Evolutionary conservation across 2,329 filamentous ascomycete genomes (phyloP).

Genomic region (Chaetomium olivaceum): DNA sequence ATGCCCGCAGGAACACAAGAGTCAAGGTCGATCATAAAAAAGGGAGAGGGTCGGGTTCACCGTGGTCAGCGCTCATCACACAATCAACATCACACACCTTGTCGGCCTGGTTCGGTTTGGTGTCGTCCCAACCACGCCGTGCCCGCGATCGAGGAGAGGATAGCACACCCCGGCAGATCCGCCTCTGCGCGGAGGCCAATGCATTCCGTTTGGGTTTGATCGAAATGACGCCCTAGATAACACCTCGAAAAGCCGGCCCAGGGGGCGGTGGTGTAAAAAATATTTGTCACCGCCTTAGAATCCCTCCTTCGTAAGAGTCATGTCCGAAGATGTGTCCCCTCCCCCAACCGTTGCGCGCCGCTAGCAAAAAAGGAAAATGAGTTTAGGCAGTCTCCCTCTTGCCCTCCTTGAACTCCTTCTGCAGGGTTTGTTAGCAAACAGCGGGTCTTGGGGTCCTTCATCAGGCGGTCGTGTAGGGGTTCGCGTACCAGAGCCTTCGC

Average conservation of each 20-base stretch:
- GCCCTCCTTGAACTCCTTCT: slow-evolving; percentile 98
- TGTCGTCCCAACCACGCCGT: neutral
- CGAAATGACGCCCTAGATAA: slow-evolving; percentile 35
- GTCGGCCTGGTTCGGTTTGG: neutral
- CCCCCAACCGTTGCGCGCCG: slow-evolving; percentile 23
- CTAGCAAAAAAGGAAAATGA: slow-evolving; percentile 25
- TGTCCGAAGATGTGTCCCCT: slow-evolving; percentile 28
- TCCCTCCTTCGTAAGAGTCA: slow-evolving; percentile 35
- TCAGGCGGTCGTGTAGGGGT: slow-evolving; percentile 16
- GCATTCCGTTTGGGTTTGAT: slow-evolving; percentile 32
- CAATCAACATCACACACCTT: slow-evolving; percentile 14
- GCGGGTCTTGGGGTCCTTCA: slow-evolving; percentile 12
- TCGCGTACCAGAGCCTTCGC: slow-evolving; percentile 92
- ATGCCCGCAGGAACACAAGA: slow-evolving; percentile 4
- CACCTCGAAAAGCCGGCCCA: slow-evolving; percentile 35
- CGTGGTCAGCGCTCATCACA: neutral
- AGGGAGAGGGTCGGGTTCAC: neutral
- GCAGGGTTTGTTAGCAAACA: slow-evolving; percentile 40
- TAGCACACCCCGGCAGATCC: slow-evolving; percentile 20
- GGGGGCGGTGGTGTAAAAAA: slow-evolving; percentile 24
- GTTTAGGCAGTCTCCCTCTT: slow-evolving; percentile 47
- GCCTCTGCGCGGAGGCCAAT: slow-evolving; percentile 31
- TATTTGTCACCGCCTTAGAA: slow-evolving; percentile 28
- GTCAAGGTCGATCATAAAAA: neutral
- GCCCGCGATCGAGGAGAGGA: slow-evolving; percentile 11